Percentiles rank a stretch among this genome's conserved stretches.
These are phyloP conservation scores for Naganishia vishniacii DNA, from an alignment of 768 basidiomycete genomes.

Conservation along the genomic window DNA sequence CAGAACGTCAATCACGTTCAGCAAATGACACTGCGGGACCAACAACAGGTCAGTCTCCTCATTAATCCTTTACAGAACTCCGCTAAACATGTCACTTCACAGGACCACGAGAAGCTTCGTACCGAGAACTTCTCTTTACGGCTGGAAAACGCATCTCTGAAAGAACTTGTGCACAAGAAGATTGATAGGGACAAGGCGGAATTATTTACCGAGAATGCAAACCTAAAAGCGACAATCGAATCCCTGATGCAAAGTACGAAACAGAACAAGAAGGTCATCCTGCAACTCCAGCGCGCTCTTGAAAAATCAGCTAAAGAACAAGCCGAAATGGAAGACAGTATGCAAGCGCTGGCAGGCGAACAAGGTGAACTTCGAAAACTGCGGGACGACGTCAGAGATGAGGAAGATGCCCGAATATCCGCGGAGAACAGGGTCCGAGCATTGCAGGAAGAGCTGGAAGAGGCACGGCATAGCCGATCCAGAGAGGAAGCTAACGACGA, in stretches of 20 bases:
- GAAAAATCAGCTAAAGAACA: conserved; percentile 28
- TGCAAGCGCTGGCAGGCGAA: conserved; percentile 56
- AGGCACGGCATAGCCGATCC: conserved; percentile 44
- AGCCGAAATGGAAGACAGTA: conserved; percentile 65
- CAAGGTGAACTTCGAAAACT: conserved; percentile 9
- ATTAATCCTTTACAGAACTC: neutral
- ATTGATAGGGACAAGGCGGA: conserved; percentile 89
- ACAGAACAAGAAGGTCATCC: conserved; percentile 79
- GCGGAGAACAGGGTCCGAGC: conserved; percentile 47
- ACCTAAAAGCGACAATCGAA: conserved; percentile 85
- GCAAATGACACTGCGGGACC: conserved; percentile 78
- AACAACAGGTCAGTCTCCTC: conserved; percentile 71
- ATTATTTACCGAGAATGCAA: conserved; percentile 84
- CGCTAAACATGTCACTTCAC: conserved; percentile 4
- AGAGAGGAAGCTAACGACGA: conserved; percentile 50
- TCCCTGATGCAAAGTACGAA: conserved; percentile 85
- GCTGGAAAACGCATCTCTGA: conserved; percentile 88
- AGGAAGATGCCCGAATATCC: conserved; percentile 6
- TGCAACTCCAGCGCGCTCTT: conserved; percentile 55
- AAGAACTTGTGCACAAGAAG: conserved; percentile 82
- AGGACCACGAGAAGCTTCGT: conserved; percentile 93
- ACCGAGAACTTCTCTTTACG: conserved; percentile 97
- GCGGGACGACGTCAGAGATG: neutral
- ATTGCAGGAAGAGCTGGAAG: conserved; percentile 62
- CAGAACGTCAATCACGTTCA: conserved; percentile 32